Evolutionary conservation across 2,329 filamentous ascomycete genomes (phyloP).

Genomic region (Colletotrichum lupini): DNA sequence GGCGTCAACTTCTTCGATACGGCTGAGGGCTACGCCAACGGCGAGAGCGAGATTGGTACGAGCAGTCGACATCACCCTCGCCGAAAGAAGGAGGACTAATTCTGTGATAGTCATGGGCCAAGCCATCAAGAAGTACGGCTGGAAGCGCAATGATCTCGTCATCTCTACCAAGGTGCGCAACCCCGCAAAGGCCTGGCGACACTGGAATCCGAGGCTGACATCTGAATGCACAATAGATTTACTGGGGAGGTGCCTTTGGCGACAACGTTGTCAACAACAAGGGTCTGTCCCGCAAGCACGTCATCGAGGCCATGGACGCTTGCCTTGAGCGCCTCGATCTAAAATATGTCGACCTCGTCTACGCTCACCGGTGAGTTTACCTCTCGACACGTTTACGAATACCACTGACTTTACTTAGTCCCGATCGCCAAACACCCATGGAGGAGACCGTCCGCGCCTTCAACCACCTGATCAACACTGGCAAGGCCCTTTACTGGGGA

Average conservation of each 20-base stretch:
- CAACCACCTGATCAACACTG: constrained; percentile 75
- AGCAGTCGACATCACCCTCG: too few relatives aligned
- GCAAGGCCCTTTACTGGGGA: constrained; percentile 78
- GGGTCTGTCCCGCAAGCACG: constrained; percentile 76
- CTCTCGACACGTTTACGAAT: background rate
- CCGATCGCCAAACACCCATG: constrained; percentile 75
- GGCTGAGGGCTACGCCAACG: constrained; percentile 67
- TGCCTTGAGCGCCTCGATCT: constrained; percentile 68
- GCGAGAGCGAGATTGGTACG: constrained; percentile 65
- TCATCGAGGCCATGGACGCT: constrained; percentile 72
- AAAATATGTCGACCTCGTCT: constrained; percentile 75
- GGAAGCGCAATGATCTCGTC: constrained; percentile 71
- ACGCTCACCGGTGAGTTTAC: constrained; percentile 65
- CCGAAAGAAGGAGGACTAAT: background rate
- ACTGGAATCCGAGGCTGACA: background rate
- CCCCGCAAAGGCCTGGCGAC: background rate
- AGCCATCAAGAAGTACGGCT: constrained; percentile 69
- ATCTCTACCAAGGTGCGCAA: constrained; percentile 66
- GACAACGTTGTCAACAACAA: constrained; percentile 73
- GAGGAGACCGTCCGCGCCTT: constrained; percentile 78
- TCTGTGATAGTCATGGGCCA: constrained; percentile 62
- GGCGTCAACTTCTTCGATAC: constrained; percentile 74
- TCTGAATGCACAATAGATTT: constrained; percentile 56
- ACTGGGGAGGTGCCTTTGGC: constrained; percentile 71
- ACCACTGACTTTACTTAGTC: constrained; percentile 39